Percentiles rank a stretch among this genome's conserved stretches.
Evolutionary conservation across 2,329 filamentous ascomycete genomes (phyloP).

Genomic region (Tolypocladium pustulatum): DNA sequence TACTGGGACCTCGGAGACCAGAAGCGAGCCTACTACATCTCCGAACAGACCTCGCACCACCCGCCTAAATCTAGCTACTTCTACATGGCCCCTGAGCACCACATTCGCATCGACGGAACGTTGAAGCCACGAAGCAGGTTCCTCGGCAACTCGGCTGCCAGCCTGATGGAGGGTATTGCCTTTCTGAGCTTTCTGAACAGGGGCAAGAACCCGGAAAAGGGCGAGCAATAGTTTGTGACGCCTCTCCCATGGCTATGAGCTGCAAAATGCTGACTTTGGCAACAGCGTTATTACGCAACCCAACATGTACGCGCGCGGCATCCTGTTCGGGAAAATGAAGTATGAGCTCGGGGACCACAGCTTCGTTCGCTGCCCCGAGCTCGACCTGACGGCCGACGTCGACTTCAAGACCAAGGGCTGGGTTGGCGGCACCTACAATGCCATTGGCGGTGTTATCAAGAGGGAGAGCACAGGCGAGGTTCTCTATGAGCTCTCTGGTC

Average conservation of each 20-base stretch:
- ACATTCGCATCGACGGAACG: constrained; percentile 91
- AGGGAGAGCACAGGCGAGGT: constrained; percentile 77
- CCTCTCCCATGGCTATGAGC: not conserved
- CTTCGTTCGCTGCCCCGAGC: constrained; percentile 81
- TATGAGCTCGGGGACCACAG: constrained; percentile 97
- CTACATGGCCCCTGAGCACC: constrained; percentile 88
- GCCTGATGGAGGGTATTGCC: constrained; percentile 95
- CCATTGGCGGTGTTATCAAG: constrained; percentile 84
- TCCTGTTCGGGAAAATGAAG: constrained; percentile 98
- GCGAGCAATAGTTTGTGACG: constrained; percentile 73
- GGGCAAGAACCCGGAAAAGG: constrained; percentile 50
- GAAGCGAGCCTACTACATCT: constrained; percentile 87
- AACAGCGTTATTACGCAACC: constrained; percentile 82
- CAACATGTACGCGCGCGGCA: constrained; percentile 97
- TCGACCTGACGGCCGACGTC: constrained; percentile 77
- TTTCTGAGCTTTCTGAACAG: constrained; percentile 75
- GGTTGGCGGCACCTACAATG: constrained; percentile 92
- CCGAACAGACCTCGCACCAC: constrained; percentile 96
- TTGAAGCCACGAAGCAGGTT: constrained; percentile 93
- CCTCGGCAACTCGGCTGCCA: constrained; percentile 91
- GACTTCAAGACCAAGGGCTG: constrained; percentile 99
- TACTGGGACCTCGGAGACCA: constrained; percentile 88
- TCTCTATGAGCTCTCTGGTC: constrained; percentile 82
- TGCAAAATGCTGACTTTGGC: constrained; percentile 5
- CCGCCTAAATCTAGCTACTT: constrained; percentile 99